These are phyloP conservation scores for Pinus taeda DNA, from an alignment of 75 land plant genomes.

Conservation along the genomic window DNA sequence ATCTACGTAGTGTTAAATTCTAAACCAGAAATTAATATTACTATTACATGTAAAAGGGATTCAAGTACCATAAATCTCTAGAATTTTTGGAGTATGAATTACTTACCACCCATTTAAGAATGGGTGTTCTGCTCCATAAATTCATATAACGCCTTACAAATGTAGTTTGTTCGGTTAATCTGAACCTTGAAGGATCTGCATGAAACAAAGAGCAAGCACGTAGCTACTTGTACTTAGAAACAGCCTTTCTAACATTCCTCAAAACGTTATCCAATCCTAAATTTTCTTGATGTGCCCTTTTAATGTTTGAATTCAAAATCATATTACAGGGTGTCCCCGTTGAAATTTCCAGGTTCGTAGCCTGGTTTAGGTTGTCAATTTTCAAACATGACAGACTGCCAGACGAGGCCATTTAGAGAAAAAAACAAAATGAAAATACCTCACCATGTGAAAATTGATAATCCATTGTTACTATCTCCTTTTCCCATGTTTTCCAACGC, in stretches of 20 bases:
- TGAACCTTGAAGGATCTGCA: constrained; percentile 32
- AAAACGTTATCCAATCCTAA: neutral
- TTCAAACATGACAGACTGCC: neutral
- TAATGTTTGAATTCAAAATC: neutral
- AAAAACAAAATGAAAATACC: neutral
- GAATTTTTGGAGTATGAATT: neutral
- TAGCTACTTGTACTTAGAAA: neutral
- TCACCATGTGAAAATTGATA: constrained; percentile 43
- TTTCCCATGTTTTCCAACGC: constrained; percentile 58
- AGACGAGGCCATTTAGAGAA: neutral
- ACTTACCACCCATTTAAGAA: constrained; percentile 34
- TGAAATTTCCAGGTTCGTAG: neutral
- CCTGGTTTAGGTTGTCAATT: too few species aligned
- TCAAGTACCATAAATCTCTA: neutral
- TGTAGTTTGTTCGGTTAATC: constrained; percentile 27
- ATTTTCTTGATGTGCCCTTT: neutral
- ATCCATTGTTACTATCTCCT: constrained; percentile 37
- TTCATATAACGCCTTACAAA: constrained; percentile 30
- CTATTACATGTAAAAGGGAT: neutral
- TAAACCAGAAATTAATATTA: neutral
- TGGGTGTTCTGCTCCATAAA: constrained; percentile 12
- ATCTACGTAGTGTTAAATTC: neutral
- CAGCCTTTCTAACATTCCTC: neutral
- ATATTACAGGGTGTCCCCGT: neutral
- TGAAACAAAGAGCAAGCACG: neutral